These are phyloP conservation scores for Leucaena leucocephala DNA, from an alignment of 306 rosid genomes.

Conservation along the genomic window DNA sequence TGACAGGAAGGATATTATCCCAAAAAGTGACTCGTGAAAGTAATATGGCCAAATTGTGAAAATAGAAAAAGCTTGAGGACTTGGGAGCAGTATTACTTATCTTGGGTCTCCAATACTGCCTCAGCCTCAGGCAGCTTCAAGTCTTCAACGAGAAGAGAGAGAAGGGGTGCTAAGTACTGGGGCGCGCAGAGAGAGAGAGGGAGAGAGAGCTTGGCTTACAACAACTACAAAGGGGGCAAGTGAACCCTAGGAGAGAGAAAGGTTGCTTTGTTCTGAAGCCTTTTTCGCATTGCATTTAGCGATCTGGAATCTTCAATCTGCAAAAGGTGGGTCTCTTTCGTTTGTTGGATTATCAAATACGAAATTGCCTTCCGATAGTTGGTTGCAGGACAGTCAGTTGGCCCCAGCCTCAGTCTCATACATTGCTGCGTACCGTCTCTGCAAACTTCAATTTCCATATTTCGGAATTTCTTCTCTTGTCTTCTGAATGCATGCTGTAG, in stretches of 20 bases:
- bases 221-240: slow-evolving; percentile 16
- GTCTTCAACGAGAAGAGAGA: slow-evolving; percentile 46
- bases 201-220: slow-evolving; percentile 37
- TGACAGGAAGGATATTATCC: too few species aligned
- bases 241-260: slow-evolving; percentile 58
- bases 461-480: not conserved
- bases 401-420: slow-evolving; percentile 20
- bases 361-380: slow-evolving; percentile 28
- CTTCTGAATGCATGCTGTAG: slow-evolving; percentile 20
- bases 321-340: slow-evolving; percentile 46
- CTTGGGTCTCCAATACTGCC: slow-evolving; percentile 39
- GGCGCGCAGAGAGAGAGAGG: slow-evolving; percentile 36
- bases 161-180: not conserved
- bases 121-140: slow-evolving; percentile 44
- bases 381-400: slow-evolving; percentile 40
- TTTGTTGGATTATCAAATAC: not conserved
- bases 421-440: slow-evolving; percentile 45
- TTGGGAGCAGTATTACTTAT: slow-evolving; percentile 31
- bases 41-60: slow-evolving; percentile 38
- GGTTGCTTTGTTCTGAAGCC: slow-evolving; percentile 49
- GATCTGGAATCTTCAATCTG: slow-evolving; percentile 68
- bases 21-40: too few species aligned
- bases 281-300: slow-evolving; percentile 55
- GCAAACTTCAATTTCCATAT: slow-evolving; percentile 28
- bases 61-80: not conserved